phyloP scores from a whole-genome alignment of 2,329 filamentous ascomycete species.

The Colletotrichum incanum region DNA sequence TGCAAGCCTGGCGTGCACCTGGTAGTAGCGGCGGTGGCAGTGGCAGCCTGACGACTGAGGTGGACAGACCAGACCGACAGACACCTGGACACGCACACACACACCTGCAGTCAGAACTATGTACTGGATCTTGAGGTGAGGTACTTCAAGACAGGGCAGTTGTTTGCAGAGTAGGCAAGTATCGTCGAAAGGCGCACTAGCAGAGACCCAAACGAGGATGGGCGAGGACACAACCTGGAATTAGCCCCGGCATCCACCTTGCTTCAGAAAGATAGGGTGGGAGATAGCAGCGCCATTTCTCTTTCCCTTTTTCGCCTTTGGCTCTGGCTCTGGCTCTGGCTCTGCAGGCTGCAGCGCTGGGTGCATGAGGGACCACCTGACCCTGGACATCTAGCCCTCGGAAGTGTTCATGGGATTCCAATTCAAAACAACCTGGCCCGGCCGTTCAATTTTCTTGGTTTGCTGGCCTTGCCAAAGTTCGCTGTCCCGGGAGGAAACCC shows the following conservation, averaged over 20 bases:
- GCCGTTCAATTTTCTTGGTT: slow-evolving; percentile 12
- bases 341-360: slow-evolving; percentile 4
- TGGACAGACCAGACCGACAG: background rate
- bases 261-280: slow-evolving; percentile 40
- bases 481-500: background rate
- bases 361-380: slow-evolving; percentile 24
- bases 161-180: slow-evolving; percentile 1
- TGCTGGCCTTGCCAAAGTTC: slow-evolving; percentile 7
- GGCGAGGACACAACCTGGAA: slow-evolving; percentile 25
- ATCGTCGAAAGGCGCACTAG: slow-evolving; percentile 6
- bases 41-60: slow-evolving; percentile 37
- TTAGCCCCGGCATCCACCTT: slow-evolving; percentile 33
- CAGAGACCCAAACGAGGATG: slow-evolving; percentile 11
- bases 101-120: slow-evolving; percentile 14
- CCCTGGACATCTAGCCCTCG: slow-evolving; percentile 24
- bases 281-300: slow-evolving; percentile 23
- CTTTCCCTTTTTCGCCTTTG: slow-evolving; percentile 1
- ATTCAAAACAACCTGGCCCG: slow-evolving; percentile 27
- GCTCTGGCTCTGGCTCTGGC: background rate
- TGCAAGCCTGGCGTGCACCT: slow-evolving; percentile 6
- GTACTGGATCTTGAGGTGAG: slow-evolving; percentile 9
- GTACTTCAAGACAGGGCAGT: background rate
- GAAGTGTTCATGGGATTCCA: slow-evolving; percentile 17
- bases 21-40: slow-evolving; percentile 22
- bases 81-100: background rate